A percentile compares a stretch with the other conserved stretches of the same genome.
phyloP scores from a whole-genome alignment of 2,329 filamentous ascomycete species.

The Talaromyces funiculosus region DNA sequence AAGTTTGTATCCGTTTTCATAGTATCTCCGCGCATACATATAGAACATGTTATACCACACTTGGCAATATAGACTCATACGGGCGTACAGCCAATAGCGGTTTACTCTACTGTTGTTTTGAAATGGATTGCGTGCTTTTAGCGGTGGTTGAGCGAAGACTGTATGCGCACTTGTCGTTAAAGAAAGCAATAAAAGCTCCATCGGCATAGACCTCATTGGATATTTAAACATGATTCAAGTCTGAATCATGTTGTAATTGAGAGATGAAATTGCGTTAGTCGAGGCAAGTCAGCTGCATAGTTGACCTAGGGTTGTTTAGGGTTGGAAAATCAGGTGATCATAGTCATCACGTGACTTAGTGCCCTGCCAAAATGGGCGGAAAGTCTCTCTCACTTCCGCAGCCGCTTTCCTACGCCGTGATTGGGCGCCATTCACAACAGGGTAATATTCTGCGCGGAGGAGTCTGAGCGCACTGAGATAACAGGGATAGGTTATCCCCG shows the following conservation, averaged over 20 bases:
- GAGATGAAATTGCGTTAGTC: slow-evolving; percentile 2
- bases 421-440: too few relatives aligned
- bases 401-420: too few relatives aligned
- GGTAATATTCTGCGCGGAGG: too few relatives aligned
- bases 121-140: neutral
- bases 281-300: neutral
- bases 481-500: neutral
- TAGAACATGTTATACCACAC: neutral
- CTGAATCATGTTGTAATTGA: neutral
- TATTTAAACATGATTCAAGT: neutral
- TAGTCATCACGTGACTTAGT: too few relatives aligned
- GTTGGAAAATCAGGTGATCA: neutral
- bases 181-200: neutral
- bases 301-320: neutral
- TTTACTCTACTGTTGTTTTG: neutral
- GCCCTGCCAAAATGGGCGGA: too few relatives aligned
- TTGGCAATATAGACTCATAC: neutral
- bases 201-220: neutral
- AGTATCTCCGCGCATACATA: neutral
- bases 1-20: neutral
- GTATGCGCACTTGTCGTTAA: neutral
- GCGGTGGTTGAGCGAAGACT: neutral
- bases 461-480: too few relatives aligned
- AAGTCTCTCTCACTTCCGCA: too few relatives aligned
- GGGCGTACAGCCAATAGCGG: neutral